A percentile compares a stretch with the other conserved stretches of the same genome.
Evolutionary conservation across 2,329 filamentous ascomycete genomes (phyloP).

Genomic region (Neopestalotiopsis sp.): DNA sequence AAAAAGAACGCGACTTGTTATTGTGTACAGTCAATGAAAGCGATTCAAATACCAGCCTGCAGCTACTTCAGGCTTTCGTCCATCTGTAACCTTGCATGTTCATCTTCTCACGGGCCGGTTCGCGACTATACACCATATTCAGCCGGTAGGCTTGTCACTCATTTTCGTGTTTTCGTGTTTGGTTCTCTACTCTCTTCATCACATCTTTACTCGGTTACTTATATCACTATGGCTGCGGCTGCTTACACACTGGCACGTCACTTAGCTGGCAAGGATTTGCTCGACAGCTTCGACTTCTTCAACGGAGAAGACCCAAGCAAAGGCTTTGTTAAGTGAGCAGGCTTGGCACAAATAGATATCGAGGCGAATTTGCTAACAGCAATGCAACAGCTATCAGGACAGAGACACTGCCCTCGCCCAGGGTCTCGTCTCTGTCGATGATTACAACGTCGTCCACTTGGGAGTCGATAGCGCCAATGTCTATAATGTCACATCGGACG

Average conservation of each 20-base stretch:
- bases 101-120: slow-evolving; percentile 28
- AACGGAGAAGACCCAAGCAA: slow-evolving; percentile 64
- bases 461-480: slow-evolving; percentile 49
- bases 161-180: slow-evolving; percentile 19
- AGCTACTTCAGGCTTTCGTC: slow-evolving; percentile 12
- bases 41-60: slow-evolving; percentile 7
- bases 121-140: not conserved
- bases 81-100: slow-evolving; percentile 18
- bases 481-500: slow-evolving; percentile 37
- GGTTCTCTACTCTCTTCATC: slow-evolving; percentile 33
- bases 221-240: slow-evolving; percentile 24
- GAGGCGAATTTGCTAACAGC: not conserved
- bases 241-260: slow-evolving; percentile 38
- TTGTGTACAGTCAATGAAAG: not conserved
- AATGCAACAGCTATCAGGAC: slow-evolving; percentile 46
- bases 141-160: slow-evolving; percentile 23
- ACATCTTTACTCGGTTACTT: slow-evolving; percentile 13
- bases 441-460: slow-evolving; percentile 49
- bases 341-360: not conserved
- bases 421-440: slow-evolving; percentile 49
- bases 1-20: not conserved
- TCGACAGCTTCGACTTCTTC: slow-evolving; percentile 55
- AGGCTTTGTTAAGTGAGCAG: slow-evolving; percentile 70
- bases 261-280: slow-evolving; percentile 37
- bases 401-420: slow-evolving; percentile 43